A percentile compares a stretch with the other conserved stretches of the same genome.
phyloP scores from a whole-genome alignment of 2,329 filamentous ascomycete genomes.

The Penicillium sp. region DNA sequence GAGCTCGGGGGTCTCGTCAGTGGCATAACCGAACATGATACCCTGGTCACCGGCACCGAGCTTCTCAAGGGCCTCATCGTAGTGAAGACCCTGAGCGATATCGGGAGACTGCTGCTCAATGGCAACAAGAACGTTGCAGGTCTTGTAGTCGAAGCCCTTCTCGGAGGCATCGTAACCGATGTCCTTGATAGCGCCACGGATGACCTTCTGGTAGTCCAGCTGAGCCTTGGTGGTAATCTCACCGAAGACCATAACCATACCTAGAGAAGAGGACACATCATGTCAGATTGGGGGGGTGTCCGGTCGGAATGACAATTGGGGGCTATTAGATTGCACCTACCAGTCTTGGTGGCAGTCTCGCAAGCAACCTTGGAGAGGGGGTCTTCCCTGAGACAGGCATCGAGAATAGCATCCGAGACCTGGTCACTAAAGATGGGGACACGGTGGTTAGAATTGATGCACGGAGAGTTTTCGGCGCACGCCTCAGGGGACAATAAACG shows the following conservation, averaged over 20 bases:
- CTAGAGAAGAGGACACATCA: constrained; percentile 25
- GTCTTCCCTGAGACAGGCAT: constrained; percentile 92
- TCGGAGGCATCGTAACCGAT: constrained; percentile 96
- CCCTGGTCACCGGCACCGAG: constrained; percentile 99
- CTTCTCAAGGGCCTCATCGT: constrained; percentile 95
- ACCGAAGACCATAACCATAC: constrained; percentile 96
- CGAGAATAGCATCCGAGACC: constrained; percentile 96
- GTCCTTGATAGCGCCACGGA: constrained; percentile 92
- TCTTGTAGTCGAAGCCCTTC: constrained; percentile 99
- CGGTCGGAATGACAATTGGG: constrained; percentile 6
- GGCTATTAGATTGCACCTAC: constrained; percentile 47
- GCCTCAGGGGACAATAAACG: background rate
- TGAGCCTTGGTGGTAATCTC: constrained; percentile 97
- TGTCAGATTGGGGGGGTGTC: constrained; percentile 15
- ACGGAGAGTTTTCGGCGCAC: background rate
- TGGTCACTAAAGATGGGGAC: constrained; percentile 64
- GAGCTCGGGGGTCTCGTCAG: constrained; percentile 96
- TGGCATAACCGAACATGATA: constrained; percentile 99
- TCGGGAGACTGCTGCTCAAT: constrained; percentile 99
- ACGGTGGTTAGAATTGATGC: constrained; percentile 13
- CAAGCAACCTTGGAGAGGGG: constrained; percentile 98
- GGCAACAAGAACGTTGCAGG: constrained; percentile 95
- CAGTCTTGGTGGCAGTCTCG: constrained; percentile 99
- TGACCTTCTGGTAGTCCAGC: constrained; percentile 97
- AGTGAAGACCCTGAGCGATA: constrained; percentile 98